Conservation (phyloP, 495 filamentous ascomycete species). For the Penicillium chermesinum region DNA sequence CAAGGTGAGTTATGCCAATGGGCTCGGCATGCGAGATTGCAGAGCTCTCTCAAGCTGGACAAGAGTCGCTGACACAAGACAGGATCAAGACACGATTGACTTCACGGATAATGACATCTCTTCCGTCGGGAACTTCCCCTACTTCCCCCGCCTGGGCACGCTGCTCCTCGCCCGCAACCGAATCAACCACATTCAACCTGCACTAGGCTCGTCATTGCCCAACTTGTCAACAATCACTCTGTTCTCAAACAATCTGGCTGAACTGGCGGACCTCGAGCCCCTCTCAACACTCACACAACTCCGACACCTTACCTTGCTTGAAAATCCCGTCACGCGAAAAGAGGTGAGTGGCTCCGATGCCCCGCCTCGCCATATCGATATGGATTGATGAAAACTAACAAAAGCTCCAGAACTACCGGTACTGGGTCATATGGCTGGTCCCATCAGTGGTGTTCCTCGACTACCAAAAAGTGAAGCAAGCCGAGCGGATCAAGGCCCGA, state of each 20-base stretch:
- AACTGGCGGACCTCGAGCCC: slow-evolving; percentile 85
- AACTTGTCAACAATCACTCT: slow-evolving; percentile 74
- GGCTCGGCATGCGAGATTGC: background rate
- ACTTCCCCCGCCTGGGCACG: slow-evolving; percentile 77
- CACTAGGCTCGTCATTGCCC: slow-evolving; percentile 66
- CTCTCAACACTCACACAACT: slow-evolving; percentile 62
- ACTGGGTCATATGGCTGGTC: slow-evolving; percentile 84
- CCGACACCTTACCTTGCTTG: slow-evolving; percentile 74
- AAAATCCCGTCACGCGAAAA: slow-evolving; percentile 86
- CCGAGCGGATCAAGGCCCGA: slow-evolving; percentile 66
- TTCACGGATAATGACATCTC: slow-evolving; percentile 98
- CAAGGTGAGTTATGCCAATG: slow-evolving; percentile 51
- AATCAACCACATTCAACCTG: slow-evolving; percentile 70
- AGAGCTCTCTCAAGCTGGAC: background rate
- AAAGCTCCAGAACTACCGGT: slow-evolving; percentile 72
- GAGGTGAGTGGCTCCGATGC: slow-evolving; percentile 56
- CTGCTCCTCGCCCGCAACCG: slow-evolving; percentile 89
- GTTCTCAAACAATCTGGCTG: slow-evolving; percentile 66
- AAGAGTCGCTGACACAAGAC: background rate
- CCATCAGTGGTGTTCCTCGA: slow-evolving; percentile 87
- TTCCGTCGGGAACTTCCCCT: slow-evolving; percentile 85
- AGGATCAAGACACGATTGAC: slow-evolving; percentile 91
- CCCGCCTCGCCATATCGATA: too few species aligned
- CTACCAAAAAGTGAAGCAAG: slow-evolving; percentile 83
- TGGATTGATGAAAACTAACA: slow-evolving; percentile 8